Evolutionary conservation across 768 basidiomycete species (phyloP).

Genomic region (Coprinopsis sp.): DNA sequence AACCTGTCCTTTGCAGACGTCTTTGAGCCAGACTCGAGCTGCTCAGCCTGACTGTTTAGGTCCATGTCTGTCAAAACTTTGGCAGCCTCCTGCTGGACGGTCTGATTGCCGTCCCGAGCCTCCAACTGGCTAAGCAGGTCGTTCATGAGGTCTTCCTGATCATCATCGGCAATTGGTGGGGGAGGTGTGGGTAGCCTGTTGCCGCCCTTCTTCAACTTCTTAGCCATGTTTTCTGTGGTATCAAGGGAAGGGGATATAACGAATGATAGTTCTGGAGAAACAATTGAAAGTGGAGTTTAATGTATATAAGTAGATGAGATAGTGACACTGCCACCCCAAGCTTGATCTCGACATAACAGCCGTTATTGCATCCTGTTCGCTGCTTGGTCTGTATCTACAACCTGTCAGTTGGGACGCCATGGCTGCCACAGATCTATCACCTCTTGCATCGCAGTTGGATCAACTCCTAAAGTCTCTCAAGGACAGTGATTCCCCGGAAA

Average conservation of each 20-base stretch:
- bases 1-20: constrained; percentile 60
- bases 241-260: constrained; percentile 4
- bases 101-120: constrained; percentile 48
- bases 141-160: constrained; percentile 63
- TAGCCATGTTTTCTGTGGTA: constrained; percentile 37
- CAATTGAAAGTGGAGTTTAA: no score
- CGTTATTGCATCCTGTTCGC: no score
- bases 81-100: constrained; percentile 46
- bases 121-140: constrained; percentile 77
- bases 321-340: no score
- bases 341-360: background rate
- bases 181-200: constrained; percentile 33
- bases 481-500: constrained; percentile 25
- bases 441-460: constrained; percentile 31
- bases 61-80: constrained; percentile 46
- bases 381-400: background rate
- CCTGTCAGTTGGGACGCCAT: background rate
- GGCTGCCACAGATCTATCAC: constrained; percentile 26
- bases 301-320: no score
- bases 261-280: background rate
- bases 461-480: constrained; percentile 29
- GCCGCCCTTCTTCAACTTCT: constrained; percentile 48
- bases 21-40: constrained; percentile 32
- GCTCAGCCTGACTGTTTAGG: constrained; percentile 28
- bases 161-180: constrained; percentile 25